Evolutionary conservation across 176 grass and related monocot species (phyloP).

Genomic region (Ampelocalamus luodianensis): DNA sequence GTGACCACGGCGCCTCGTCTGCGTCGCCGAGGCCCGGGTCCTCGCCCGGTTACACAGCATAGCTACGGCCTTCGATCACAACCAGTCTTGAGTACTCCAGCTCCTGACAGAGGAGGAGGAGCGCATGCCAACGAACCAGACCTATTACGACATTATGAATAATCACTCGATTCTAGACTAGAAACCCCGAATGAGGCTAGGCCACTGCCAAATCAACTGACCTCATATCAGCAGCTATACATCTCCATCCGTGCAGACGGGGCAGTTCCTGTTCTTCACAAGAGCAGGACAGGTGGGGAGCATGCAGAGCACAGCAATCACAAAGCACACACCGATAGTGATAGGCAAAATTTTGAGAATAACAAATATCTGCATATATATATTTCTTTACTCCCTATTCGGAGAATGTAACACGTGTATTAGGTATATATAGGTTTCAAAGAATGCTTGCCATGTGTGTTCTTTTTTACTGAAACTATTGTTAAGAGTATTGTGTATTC

Average conservation of each 20-base stretch:
- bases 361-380: not conserved
- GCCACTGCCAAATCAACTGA: slow-evolving; percentile 34
- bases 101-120: too few species aligned
- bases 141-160: not conserved
- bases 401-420: not conserved
- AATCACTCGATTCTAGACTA: not conserved
- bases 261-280: slow-evolving; percentile 8
- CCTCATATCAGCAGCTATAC: slow-evolving; percentile 29
- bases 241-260: slow-evolving; percentile 24
- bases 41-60: too few species aligned
- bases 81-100: too few species aligned
- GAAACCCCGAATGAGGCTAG: slow-evolving; percentile 6
- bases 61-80: too few species aligned
- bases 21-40: too few species aligned
- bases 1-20: too few species aligned
- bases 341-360: not conserved
- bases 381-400: not conserved
- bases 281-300: slow-evolving; percentile 34
- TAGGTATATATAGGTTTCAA: not conserved
- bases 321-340: not conserved
- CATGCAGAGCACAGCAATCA: slow-evolving; percentile 34
- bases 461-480: not conserved
- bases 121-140: slow-evolving; percentile 40
- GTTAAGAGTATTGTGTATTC: too few species aligned
- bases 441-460: slow-evolving; percentile 6